These are phyloP conservation scores for Isoetes engelmannii DNA, from an alignment of 83 land plant genomes.

Conservation along the genomic window DNA sequence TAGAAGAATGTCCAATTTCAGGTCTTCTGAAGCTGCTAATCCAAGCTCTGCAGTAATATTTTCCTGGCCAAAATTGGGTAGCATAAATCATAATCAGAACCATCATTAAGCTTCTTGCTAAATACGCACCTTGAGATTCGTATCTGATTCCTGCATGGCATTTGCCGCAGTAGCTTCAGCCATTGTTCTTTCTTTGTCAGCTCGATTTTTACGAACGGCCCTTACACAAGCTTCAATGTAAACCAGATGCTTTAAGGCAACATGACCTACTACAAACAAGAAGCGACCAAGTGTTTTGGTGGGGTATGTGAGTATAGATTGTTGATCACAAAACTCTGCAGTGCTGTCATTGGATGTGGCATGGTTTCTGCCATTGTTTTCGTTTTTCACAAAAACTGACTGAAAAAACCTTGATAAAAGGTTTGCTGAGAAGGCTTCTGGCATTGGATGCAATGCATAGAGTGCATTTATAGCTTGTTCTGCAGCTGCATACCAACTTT, in stretches of 20 bases:
- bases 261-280: slow-evolving; percentile 62
- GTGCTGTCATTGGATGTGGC: slow-evolving; percentile 15
- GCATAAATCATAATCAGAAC: too few species aligned
- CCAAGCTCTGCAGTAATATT: slow-evolving; percentile 87
- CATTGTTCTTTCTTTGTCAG: slow-evolving; percentile 43
- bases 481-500: slow-evolving; percentile 84
- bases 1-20: slow-evolving; percentile 55
- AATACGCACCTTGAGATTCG: too few species aligned
- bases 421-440: slow-evolving; percentile 59
- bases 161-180: slow-evolving; percentile 19
- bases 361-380: slow-evolving; percentile 13
- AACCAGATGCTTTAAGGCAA: slow-evolving; percentile 84
- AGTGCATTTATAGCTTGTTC: slow-evolving; percentile 84
- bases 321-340: slow-evolving; percentile 14
- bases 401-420: slow-evolving; percentile 47
- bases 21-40: slow-evolving; percentile 86
- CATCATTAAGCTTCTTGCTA: too few species aligned
- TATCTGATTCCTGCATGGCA: slow-evolving; percentile 11
- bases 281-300: slow-evolving; percentile 53
- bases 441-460: slow-evolving; percentile 79
- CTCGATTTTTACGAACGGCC: slow-evolving; percentile 59
- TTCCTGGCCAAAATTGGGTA: slow-evolving; percentile 5
- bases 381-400: slow-evolving; percentile 32
- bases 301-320: neutral
- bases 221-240: slow-evolving; percentile 80